These are phyloP conservation scores for Colletotrichum echinochloae DNA, from an alignment of 2,329 filamentous ascomycete species.

Conservation along the genomic window DNA sequence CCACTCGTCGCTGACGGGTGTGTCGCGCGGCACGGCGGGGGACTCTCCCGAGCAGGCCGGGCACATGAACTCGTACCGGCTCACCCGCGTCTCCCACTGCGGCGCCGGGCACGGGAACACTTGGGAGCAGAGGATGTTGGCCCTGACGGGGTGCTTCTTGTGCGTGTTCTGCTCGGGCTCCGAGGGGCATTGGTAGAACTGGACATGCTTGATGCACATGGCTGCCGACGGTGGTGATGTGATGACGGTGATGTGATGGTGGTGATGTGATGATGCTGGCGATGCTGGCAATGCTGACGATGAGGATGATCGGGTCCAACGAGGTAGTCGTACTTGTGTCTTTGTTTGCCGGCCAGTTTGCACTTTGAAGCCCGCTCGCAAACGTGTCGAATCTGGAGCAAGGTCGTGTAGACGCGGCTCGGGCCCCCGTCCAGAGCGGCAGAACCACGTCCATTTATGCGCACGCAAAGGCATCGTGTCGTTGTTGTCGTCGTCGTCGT, in stretches of 20 bases:
- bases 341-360: not conserved
- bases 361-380: not conserved
- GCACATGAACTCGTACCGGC: constrained; percentile 32
- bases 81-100: constrained; percentile 33
- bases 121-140: constrained; percentile 38
- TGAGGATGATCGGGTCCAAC: too few relatives aligned
- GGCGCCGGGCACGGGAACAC: constrained; percentile 24
- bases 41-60: constrained; percentile 38
- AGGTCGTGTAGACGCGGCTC: not conserved
- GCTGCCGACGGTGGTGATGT: not conserved
- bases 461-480: not conserved
- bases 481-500: not conserved
- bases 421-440: not conserved
- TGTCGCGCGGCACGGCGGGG: constrained; percentile 25
- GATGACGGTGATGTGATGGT: too few relatives aligned
- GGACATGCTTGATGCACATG: constrained; percentile 34
- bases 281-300: too few relatives aligned
- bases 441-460: not conserved
- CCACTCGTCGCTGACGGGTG: constrained; percentile 26
- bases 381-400: not conserved
- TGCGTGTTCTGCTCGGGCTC: not conserved
- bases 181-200: constrained; percentile 30
- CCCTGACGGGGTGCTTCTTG: constrained; percentile 19
- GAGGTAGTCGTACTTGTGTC: not conserved
- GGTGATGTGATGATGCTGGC: too few relatives aligned